A percentile compares a stretch with the other conserved stretches of the same genome.
These are phyloP conservation scores for Skeletonema costatum DNA, from an alignment of 108 stramenopile species.

Conservation along the genomic window DNA sequence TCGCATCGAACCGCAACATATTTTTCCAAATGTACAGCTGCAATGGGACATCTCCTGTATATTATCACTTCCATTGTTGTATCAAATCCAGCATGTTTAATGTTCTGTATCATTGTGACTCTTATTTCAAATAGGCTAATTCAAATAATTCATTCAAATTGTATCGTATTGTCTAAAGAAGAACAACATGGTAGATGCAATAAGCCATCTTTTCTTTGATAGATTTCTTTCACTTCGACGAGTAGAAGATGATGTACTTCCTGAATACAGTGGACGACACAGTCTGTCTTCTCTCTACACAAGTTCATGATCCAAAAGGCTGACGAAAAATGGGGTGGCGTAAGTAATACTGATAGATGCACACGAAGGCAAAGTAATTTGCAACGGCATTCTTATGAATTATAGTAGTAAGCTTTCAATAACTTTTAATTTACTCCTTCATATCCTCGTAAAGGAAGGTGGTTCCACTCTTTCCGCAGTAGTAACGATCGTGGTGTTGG, in stretches of 20 bases:
- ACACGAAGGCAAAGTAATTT: background rate
- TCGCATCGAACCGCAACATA: background rate
- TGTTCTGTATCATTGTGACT: background rate
- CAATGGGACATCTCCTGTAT: background rate
- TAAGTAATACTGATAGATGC: too few species aligned
- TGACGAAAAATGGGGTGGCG: too few species aligned
- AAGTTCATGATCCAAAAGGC: too few species aligned
- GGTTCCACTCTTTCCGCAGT: conserved; percentile 98
- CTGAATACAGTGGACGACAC: too few species aligned
- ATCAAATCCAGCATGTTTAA: background rate
- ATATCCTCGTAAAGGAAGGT: conserved; percentile 95
- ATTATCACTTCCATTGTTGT: background rate
- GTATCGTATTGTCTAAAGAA: background rate
- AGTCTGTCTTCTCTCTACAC: too few species aligned
- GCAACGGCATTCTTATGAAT: background rate
- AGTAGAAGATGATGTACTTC: too few species aligned
- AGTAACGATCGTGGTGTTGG: conserved; percentile 97
- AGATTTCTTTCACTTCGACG: too few species aligned
- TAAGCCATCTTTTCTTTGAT: too few species aligned
- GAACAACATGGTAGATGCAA: too few species aligned
- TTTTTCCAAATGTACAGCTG: background rate
- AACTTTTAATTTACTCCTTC: conserved; percentile 76
- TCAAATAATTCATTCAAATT: conserved; percentile 2
- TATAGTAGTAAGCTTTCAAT: background rate
- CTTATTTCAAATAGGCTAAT: conserved; percentile 2